Conservation (phyloP, 164 flowering plant genomes). For the Cinnamomum chago region DNA sequence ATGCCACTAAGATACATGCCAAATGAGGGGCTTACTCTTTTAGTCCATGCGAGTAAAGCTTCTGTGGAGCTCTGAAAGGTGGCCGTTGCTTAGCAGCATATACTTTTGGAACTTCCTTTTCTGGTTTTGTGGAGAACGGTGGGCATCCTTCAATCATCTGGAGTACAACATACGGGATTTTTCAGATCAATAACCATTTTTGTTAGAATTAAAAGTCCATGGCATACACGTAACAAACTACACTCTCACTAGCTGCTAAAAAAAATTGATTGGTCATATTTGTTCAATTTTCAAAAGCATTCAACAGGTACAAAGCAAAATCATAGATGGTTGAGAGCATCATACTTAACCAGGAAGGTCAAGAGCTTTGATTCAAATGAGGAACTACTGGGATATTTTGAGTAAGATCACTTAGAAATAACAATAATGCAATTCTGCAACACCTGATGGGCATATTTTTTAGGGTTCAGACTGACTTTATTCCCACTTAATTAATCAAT, state of each 20-base stretch:
- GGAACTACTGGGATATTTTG: background rate
- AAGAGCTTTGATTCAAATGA: background rate
- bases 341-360: background rate
- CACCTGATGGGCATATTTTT: no score
- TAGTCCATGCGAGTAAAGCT: slow-evolving; percentile 74
- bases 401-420: no score
- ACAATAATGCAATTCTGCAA: no score
- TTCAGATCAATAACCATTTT: background rate
- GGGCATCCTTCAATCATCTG: slow-evolving; percentile 96
- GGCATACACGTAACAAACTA: background rate
- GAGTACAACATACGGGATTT: slow-evolving; percentile 6
- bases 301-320: background rate
- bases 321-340: background rate
- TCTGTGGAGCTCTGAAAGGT: slow-evolving; percentile 74
- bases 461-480: no score
- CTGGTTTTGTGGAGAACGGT: slow-evolving; percentile 66
- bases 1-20: background rate
- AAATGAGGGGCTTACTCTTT: slow-evolving; percentile 50
- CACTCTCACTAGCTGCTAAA: background rate
- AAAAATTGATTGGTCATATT: no score
- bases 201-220: background rate
- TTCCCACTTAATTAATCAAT: no score
- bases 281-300: background rate
- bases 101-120: slow-evolving; percentile 58
- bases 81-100: slow-evolving; percentile 75